Conservation (phyloP, 2,329 filamentous ascomycete genomes). For the Pyrenophora tritici-repentis region DNA sequence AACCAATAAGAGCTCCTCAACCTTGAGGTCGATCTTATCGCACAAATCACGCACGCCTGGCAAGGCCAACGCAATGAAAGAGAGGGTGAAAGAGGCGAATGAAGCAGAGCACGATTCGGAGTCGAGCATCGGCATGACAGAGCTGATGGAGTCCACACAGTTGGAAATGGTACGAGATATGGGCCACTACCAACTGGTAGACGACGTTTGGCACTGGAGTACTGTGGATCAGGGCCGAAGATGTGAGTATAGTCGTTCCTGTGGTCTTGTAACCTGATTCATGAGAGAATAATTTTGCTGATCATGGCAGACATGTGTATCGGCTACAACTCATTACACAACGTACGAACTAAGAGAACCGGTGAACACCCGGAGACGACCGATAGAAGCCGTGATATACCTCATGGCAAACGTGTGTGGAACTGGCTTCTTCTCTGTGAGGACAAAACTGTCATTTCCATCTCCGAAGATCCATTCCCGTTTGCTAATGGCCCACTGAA, state of each 20-base stretch:
- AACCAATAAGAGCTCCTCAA: constrained; percentile 39
- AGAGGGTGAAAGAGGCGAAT: constrained; percentile 17
- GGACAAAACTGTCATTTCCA: constrained; percentile 73
- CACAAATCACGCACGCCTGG: constrained; percentile 33
- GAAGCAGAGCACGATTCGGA: constrained; percentile 35
- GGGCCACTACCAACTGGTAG: constrained; percentile 64
- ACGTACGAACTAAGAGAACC: constrained; percentile 37
- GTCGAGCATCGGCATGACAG: constrained; percentile 43
- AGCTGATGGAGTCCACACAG: constrained; percentile 44
- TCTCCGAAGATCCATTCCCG: constrained; percentile 65
- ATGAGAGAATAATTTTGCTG: constrained; percentile 3
- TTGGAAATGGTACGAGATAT: constrained; percentile 45
- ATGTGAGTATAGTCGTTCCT: constrained; percentile 54
- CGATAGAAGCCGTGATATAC: constrained; percentile 46
- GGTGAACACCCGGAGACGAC: constrained; percentile 35
- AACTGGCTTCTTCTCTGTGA: constrained; percentile 73
- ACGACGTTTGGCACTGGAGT: constrained; percentile 76
- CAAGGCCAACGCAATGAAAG: constrained; percentile 22
- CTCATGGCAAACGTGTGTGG: constrained; percentile 64
- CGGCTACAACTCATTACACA: constrained; percentile 70
- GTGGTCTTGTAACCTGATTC: neutral
- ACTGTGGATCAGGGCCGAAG: constrained; percentile 70
- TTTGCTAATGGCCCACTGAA: constrained; percentile 45
- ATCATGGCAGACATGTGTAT: constrained; percentile 64
- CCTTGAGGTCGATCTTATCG: constrained; percentile 36